These are phyloP conservation scores for Chloranthus sessilifolius DNA, from an alignment of 164 flowering plant genomes.

Conservation along the genomic window DNA sequence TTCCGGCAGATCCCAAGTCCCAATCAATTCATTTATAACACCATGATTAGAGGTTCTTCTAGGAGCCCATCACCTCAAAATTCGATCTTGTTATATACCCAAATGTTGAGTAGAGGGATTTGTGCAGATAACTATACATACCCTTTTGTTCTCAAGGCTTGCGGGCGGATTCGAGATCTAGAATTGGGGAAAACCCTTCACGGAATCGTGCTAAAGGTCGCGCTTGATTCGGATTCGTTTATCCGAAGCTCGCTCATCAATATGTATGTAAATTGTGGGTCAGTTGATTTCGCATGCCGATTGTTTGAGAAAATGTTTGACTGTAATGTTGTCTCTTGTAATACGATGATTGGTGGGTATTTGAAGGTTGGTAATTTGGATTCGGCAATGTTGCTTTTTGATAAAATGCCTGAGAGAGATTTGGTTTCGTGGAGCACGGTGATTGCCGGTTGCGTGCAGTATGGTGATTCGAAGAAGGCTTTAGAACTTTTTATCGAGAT, in stretches of 20 bases:
- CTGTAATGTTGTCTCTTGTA: conserved; percentile 32
- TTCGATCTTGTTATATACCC: conserved; percentile 20
- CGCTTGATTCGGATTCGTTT: conserved; percentile 21
- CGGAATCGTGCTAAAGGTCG: conserved; percentile 19
- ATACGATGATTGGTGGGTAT: conserved; percentile 32
- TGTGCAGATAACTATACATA: conserved; percentile 30
- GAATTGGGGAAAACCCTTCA: conserved; percentile 13
- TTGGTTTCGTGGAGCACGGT: conserved; percentile 38
- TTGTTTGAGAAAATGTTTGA: conserved; percentile 30
- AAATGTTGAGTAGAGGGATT: conserved; percentile 19
- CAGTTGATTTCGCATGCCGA: conserved; percentile 24
- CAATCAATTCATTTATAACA: conserved; percentile 59
- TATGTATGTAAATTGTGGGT: conserved; percentile 11
- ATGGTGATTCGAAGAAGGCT: conserved; percentile 25
- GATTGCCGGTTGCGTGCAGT: conserved; percentile 33
- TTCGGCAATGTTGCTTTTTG: conserved; percentile 27
- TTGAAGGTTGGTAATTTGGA: conserved; percentile 28
- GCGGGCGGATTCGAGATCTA: conserved; percentile 6
- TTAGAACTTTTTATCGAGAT: conserved; percentile 23
- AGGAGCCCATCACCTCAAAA: conserved; percentile 24
- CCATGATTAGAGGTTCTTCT: conserved; percentile 31
- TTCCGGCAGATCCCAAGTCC: conserved; percentile 39
- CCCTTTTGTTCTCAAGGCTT: conserved; percentile 40
- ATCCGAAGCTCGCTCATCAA: conserved; percentile 7
- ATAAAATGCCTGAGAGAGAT: conserved; percentile 36